Conservation (phyloP, 495 filamentous ascomycete genomes). For the Tuber melanosporum region DNA sequence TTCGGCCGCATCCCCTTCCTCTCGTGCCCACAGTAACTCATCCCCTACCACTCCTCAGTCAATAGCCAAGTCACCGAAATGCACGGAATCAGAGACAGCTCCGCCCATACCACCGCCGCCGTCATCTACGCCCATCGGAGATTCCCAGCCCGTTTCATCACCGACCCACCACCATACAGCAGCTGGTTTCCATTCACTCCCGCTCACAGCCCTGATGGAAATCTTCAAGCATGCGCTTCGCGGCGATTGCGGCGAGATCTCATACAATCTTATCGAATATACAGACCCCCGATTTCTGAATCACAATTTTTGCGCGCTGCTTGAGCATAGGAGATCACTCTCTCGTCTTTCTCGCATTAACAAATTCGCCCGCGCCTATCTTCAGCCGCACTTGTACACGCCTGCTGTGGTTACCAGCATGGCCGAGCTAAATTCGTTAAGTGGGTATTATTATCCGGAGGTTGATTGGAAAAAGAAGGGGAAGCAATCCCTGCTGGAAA, state of each 20-base stretch:
- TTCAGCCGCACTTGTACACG: conserved; percentile 22
- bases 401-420: conserved; percentile 34
- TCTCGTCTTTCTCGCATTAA: conserved; percentile 21
- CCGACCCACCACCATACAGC: conserved; percentile 17
- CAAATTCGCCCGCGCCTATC: conserved; percentile 26
- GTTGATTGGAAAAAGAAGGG: conserved; percentile 34
- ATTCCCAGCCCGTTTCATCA: conserved; percentile 18
- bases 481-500: conserved; percentile 26
- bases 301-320: conserved; percentile 31
- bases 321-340: conserved; percentile 24
- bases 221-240: conserved; percentile 27
- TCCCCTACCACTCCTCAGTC: not conserved
- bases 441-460: conserved; percentile 35
- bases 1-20: not conserved
- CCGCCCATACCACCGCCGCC: not conserved
- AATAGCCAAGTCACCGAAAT: not conserved
- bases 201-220: conserved; percentile 23
- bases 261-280: conserved; percentile 20
- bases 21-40: not conserved
- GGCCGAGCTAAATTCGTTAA: conserved; percentile 27
- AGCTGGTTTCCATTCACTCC: conserved; percentile 26
- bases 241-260: conserved; percentile 24
- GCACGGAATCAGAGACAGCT: not conserved
- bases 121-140: not conserved
- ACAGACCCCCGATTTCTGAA: conserved; percentile 31